phyloP scores from a whole-genome alignment of 805 yeast genomes.

The Wickerhamomyces ciferrii region DNA sequence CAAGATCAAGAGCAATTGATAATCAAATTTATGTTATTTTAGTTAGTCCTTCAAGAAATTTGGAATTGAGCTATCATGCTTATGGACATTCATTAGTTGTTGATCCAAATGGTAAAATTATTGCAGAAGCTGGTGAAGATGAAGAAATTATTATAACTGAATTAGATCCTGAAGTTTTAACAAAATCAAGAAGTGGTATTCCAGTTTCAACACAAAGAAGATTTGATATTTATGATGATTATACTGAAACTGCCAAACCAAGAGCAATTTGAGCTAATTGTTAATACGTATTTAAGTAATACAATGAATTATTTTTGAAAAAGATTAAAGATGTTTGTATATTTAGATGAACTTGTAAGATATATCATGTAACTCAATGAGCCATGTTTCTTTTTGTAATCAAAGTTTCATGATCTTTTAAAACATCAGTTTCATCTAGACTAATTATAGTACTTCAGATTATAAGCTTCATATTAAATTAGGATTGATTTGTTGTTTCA shows the following conservation, averaged over 20 bases:
- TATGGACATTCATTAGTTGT: constrained; percentile 67
- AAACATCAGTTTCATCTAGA: too few relatives aligned
- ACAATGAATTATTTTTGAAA: too few relatives aligned
- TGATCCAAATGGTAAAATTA: constrained; percentile 56
- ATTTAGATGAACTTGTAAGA: too few relatives aligned
- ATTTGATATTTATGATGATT: constrained; percentile 45
- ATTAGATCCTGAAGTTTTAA: constrained; percentile 56
- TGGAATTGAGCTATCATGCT: constrained; percentile 50
- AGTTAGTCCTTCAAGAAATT: constrained; percentile 88
- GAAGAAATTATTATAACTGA: constrained; percentile 76
- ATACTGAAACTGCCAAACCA: constrained; percentile 15
- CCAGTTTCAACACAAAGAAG: constrained; percentile 71
- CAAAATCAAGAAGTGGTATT: constrained; percentile 54
- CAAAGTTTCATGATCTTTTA: too few relatives aligned
- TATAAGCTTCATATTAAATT: too few relatives aligned
- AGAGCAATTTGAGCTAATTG: constrained; percentile 5
- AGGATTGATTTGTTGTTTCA: too few relatives aligned
- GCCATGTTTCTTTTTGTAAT: too few relatives aligned
- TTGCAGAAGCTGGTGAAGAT: constrained; percentile 75
- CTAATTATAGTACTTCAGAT: too few relatives aligned
- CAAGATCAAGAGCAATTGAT: constrained; percentile 71
- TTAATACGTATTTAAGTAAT: too few relatives aligned
- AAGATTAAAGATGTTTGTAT: too few relatives aligned
- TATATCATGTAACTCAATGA: too few relatives aligned
- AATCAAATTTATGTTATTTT: constrained; percentile 68